These are phyloP conservation scores for Ustilago hordei DNA, from an alignment of 1,284 basidiomycete species.

Conservation along the genomic window DNA sequence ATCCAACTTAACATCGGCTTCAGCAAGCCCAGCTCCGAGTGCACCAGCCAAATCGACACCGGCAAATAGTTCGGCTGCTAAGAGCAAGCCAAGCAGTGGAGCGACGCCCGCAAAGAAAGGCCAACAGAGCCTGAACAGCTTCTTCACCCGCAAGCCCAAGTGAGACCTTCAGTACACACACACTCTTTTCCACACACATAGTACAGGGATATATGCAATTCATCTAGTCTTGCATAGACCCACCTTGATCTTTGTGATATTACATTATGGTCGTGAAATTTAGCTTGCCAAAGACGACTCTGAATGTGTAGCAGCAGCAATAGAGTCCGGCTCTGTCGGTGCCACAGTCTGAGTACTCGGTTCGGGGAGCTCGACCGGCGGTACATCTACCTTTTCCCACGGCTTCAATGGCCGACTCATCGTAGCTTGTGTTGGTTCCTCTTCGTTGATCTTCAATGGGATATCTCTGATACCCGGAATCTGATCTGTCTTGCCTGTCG, in stretches of 20 bases:
- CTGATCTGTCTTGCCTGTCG: conserved; percentile 64
- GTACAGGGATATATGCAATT: conserved; percentile 4
- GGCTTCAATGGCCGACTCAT: conserved; percentile 59
- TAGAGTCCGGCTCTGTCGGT: conserved; percentile 6
- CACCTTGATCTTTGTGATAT: background rate
- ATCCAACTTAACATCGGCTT: conserved; percentile 29
- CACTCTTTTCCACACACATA: background rate
- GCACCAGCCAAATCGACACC: conserved; percentile 30
- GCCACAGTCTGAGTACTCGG: conserved; percentile 6
- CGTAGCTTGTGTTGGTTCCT: conserved; percentile 49
- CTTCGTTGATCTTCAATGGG: conserved; percentile 65
- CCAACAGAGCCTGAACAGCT: conserved; percentile 56
- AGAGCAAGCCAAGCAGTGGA: conserved; percentile 22
- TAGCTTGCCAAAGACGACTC: conserved; percentile 8
- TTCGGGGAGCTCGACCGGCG: conserved; percentile 5
- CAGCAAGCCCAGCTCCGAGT: conserved; percentile 31
- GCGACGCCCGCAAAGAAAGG: conserved; percentile 45
- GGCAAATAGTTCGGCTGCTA: conserved; percentile 21
- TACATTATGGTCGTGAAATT: background rate
- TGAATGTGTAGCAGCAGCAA: background rate
- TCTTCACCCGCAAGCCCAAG: conserved; percentile 54
- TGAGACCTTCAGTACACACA: conserved; percentile 2
- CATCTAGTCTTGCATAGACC: background rate
- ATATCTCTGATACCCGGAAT: conserved; percentile 66
- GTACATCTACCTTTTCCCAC: conserved; percentile 52